Base-by-base conservation (phyloP, 1,284 basidiomycete species). In the Pascua guehoae region DNA sequence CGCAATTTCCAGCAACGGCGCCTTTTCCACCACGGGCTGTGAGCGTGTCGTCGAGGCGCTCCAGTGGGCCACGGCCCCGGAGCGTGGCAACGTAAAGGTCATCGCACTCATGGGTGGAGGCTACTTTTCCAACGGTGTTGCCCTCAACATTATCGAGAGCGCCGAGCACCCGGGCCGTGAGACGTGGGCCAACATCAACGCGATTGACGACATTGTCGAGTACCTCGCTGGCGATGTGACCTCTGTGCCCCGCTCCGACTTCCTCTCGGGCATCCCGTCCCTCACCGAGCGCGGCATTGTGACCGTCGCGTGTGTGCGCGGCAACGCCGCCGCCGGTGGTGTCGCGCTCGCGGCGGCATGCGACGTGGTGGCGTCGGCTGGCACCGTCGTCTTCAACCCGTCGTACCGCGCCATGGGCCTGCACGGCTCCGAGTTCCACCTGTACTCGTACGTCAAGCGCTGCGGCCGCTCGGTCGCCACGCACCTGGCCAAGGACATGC, bases 71-170 rank as follows among this genome's bases (percentile, higher is more conserved):
- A 61, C 61, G 10, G 57, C 67, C 40, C 68, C 72, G 4, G 64
- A 66, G 2, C 65, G 75, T 11, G 72, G 72, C 1, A 63, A 69
- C 10, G 69, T 79, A 56, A 73, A 69, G 49, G 62, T 76, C 0
- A 58, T 80, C 32, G 75, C 72, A 15, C 65, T 80, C 58, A 76
- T 80, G 72, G 76, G 73, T 47, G 73, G 75, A 18, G 56, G 65
- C 38, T 80, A 80, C 71, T 80, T 80, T 57, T 77, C 73, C 37
- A 81, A 81, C 64, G 79, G 79, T 39, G 78, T 81, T 47, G 78
- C 78, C 11, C 72, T 81, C 47, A 78, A 79, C 68, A 76, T 79
- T 5, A 79, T 80, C 64, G 78, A 79, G 64, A 69, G 74, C 17
- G 67, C 71, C 17, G 49, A 66, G 8, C 70, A 76, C 51, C 76